Base-by-base conservation (phyloP, 2,329 filamentous ascomycete species). In the Cylindrodendrum hubeiense region DNA sequence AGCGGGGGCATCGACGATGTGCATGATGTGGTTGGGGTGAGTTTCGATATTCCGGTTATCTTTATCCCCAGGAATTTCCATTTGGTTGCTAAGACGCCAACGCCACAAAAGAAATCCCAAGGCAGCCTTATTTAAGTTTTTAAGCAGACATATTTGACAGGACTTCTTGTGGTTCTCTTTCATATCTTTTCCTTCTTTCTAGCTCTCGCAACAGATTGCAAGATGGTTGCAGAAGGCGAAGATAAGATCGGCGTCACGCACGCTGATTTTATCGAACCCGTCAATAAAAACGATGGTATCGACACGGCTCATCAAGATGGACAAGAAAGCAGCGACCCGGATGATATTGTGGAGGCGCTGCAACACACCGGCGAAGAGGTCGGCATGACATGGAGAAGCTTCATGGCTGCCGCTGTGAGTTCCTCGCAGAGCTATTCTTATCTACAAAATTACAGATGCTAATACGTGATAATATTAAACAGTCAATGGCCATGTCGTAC, bases 331-430 rank as follows among this genome's bases (percentile, higher is more conserved):
- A 41, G 47, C 4, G 39, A 46, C 13, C n/a, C 50, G 1, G 62
- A 65, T 34, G 26, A 61, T 12, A 65, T 65, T 33, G 62, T 65
- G 2, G 22, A 44, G 10, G 62, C 62, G 8, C 22, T 65, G 21
- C 62, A 61, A n/a, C 62, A 65, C 6, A 65, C 62, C 3, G 57
- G 62, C 10, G 51, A 61, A 41, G 62, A 65, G 24, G 62, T 61
- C 19, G 62, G 62, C 10, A 60, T 65, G 62, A 65, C 62, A 17
- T 65, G 62, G 62, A 61, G 62, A 12, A 65, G 62, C 30, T 37
- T 60, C 24, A 56, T 65, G 62, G 62, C 62, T 13, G 62, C 57
- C 21, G 52, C 51, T 2, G 62, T 65, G n/a, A 61, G 62, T 53
- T 19, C 21, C 21, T 4, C 4, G 19, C n/a, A 13, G 8, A 37